Evolutionary conservation across 805 yeast genomes (phyloP), one percentile per base, ranked within the genome.

Genomic region (Ogataea henricii): DNA sequence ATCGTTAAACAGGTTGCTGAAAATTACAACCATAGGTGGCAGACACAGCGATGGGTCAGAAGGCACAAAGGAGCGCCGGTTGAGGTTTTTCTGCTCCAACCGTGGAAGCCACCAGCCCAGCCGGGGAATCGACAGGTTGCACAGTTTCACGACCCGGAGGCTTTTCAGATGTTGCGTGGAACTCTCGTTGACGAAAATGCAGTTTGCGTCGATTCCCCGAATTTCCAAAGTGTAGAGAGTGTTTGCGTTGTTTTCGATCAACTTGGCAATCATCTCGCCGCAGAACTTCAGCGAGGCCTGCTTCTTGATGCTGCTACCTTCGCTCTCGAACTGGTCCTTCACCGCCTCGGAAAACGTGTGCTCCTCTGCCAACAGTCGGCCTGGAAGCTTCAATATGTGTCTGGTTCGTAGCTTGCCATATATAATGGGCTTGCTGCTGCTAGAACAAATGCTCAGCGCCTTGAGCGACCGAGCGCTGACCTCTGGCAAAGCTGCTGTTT

Each of bases 1-100:
- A 43, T 53, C 62, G 26, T 71, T 70, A 38, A 74, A 71, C 41
- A 64, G 48, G 4, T 64, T 64, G 39, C 74, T 62, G 44, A 71
- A 59, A 20, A 52, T 43, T 2, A 61, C 61, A 18, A 53, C 53
- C 9, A 51, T 49, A 6, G 61, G 59, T 0, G 63, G 59, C 27
- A 60, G 49, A 20, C 52, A 22, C 21, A 49, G 36, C 3, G 44
- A 25, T 3, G 54, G 43, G 26, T 40, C 40, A 9, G 46, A n/a
- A 2, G 47, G 36, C 35, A 52, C 32, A 34, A 39, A 32, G 6
- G 39, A 46, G 8, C 58, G 52, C 21, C 52, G 47, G 22, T 44
- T 37, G 22, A 13, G 25, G 35, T 60, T 59, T 4, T 23, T 7
- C 7, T n/a, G 23, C 37, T 58, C 65, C 10, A 60, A 34, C 2